phyloP scores from a whole-genome alignment of 2,329 filamentous ascomycete genomes.

The Zymoseptoria tritici region DNA sequence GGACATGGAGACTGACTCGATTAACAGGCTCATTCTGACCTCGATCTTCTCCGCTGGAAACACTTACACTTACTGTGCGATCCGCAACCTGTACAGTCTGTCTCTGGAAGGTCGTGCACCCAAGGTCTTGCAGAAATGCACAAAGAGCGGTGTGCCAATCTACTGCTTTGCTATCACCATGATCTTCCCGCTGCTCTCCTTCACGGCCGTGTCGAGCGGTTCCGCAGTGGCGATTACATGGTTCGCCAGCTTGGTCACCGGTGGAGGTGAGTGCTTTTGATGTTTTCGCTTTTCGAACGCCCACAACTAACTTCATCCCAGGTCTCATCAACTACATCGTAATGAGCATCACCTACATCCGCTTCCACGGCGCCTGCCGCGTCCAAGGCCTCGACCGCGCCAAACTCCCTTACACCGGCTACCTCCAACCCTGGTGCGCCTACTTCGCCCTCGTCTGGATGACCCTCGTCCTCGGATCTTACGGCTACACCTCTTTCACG shows the following conservation, averaged over 20 bases:
- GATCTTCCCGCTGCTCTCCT: slow-evolving; percentile 31
- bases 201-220: slow-evolving; percentile 27
- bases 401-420: slow-evolving; percentile 50
- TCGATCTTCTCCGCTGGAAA: slow-evolving; percentile 52
- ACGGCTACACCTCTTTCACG: slow-evolving; percentile 49
- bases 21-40: slow-evolving; percentile 35
- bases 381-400: slow-evolving; percentile 47
- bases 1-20: neutral
- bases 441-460: slow-evolving; percentile 27
- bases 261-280: slow-evolving; percentile 33
- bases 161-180: slow-evolving; percentile 48
- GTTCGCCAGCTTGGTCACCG: slow-evolving; percentile 50
- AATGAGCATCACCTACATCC: slow-evolving; percentile 53
- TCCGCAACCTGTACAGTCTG: slow-evolving; percentile 47
- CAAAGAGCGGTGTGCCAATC: slow-evolving; percentile 53
- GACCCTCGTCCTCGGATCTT: slow-evolving; percentile 38
- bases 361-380: slow-evolving; percentile 49
- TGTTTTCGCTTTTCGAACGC: neutral
- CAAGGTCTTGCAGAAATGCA: slow-evolving; percentile 51
- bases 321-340: slow-evolving; percentile 56
- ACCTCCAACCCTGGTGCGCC: slow-evolving; percentile 50
- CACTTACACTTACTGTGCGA: slow-evolving; percentile 49
- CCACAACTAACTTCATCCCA: neutral
- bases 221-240: slow-evolving; percentile 29
- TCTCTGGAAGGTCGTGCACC: slow-evolving; percentile 49